Percentiles rank a stretch among this genome's conserved stretches.
Evolutionary conservation across 2,329 filamentous ascomycete species (phyloP).

Genomic region (Aspergillaceae sp.): DNA sequence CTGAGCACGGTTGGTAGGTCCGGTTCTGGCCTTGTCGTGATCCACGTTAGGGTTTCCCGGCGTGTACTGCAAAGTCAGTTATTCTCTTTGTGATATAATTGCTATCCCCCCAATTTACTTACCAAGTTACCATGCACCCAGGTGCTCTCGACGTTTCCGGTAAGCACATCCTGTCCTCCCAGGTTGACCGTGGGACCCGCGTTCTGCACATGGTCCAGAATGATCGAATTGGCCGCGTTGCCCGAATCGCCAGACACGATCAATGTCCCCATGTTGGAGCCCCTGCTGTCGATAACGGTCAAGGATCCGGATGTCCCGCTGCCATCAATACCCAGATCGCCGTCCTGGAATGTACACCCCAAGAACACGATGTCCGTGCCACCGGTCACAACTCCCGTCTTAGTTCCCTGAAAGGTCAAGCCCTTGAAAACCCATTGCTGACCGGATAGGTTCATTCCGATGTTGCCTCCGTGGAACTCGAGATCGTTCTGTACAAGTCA

Average conservation of each 20-base stretch:
- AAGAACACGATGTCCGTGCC: slow-evolving; percentile 20
- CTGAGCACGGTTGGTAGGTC: slow-evolving; percentile 20
- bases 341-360: slow-evolving; percentile 16
- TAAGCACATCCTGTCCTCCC: slow-evolving; percentile 14
- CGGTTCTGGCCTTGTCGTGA: slow-evolving; percentile 19
- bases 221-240: slow-evolving; percentile 23
- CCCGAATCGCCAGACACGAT: slow-evolving; percentile 17
- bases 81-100: background rate
- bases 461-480: slow-evolving; percentile 19
- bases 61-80: slow-evolving; percentile 7
- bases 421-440: slow-evolving; percentile 37
- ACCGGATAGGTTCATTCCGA: slow-evolving; percentile 24
- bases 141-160: slow-evolving; percentile 15
- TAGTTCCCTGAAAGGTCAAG: slow-evolving; percentile 53
- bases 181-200: slow-evolving; percentile 20
- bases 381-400: slow-evolving; percentile 41
- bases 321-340: slow-evolving; percentile 18
- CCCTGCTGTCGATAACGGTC: slow-evolving; percentile 15
- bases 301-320: slow-evolving; percentile 14
- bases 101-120: background rate
- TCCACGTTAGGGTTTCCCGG: slow-evolving; percentile 10
- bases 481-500: slow-evolving; percentile 15
- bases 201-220: slow-evolving; percentile 23
- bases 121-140: slow-evolving; percentile 28
- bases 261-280: slow-evolving; percentile 7